Base-by-base conservation (phyloP, 169 alveolate species). In the Perkinsus olseni region DNA sequence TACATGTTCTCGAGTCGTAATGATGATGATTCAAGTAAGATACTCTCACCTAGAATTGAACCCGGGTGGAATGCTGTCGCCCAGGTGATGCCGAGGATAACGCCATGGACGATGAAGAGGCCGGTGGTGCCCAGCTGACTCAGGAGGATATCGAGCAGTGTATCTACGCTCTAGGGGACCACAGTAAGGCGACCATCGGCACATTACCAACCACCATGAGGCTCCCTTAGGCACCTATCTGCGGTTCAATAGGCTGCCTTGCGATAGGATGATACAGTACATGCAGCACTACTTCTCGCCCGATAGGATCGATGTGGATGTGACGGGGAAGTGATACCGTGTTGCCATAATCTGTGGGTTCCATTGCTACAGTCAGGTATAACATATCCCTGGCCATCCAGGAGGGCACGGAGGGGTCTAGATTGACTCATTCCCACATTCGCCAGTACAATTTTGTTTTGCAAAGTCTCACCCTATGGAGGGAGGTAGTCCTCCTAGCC, bases 401-500 rank as follows among this genome's bases (percentile, higher is more conserved):
- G 38, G 93, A 96, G 4, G 98, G 98, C 24, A 48, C 92, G 39
- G 96, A 94, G 28, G 98, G 98, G 39, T 95, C 98, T 39, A 92
- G 99, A 45, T 95, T 98, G 74, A 97, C 96, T n/a, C 99, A 98
- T 94, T 96, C 97, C 34, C 99, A 98, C 95, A 94, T 95, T 62
- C 95, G 98, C 82, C 99, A 98, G 96, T 98, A 95, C 93, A 95
- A 96, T 92, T 98, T 96, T 94, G 99, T 97, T 38, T 94, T 97
- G 92, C 99, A 98, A 94, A 96, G 99, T 28, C 96, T 98, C 91
- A 95, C 98, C 24, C 95, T 98, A 62, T 98, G 99, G 99, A 93
- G 98, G 38, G 99, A 98, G 94, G 97, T 98, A 39, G 50, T 40
- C 21, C 11, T 17, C 62, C 24, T 45, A 45, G 17, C 17, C 24